Percentiles rank a stretch among this genome's conserved stretches.
These are phyloP conservation scores for Chaetomium strumarium DNA, from an alignment of 2,329 filamentous ascomycete species.

Conservation along the genomic window DNA sequence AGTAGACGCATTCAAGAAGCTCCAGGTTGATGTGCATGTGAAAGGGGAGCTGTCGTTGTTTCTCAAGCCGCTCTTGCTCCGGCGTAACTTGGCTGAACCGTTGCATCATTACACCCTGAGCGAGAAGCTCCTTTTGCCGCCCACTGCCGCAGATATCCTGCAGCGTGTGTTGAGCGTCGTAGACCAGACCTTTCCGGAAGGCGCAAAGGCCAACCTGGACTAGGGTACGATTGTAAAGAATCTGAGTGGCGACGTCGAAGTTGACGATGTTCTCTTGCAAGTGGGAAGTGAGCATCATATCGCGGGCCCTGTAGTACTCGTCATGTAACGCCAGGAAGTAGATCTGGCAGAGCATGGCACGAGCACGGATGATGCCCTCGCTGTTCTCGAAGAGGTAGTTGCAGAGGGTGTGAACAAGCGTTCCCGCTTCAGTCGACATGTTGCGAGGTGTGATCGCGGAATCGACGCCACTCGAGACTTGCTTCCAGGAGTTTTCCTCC, in stretches of 20 bases:
- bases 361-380: slow-evolving; percentile 90
- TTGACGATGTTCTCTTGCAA: slow-evolving; percentile 93
- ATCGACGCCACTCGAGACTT: slow-evolving; percentile 62
- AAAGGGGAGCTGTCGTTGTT: slow-evolving; percentile 96
- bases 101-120: slow-evolving; percentile 97
- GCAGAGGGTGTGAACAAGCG: slow-evolving; percentile 81
- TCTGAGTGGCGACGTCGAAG: slow-evolving; percentile 96
- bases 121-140: slow-evolving; percentile 93
- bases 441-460: slow-evolving; percentile 75
- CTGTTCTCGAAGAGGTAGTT: slow-evolving; percentile 92
- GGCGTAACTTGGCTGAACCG: slow-evolving; percentile 93
- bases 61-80: slow-evolving; percentile 94
- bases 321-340: slow-evolving; percentile 98
- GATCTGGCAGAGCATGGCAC: slow-evolving; percentile 97
- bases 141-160: slow-evolving; percentile 98
- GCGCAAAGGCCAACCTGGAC: slow-evolving; percentile 98
- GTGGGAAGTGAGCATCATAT: slow-evolving; percentile 99
- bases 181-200: slow-evolving; percentile 93
- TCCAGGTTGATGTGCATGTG: slow-evolving; percentile 99
- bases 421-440: slow-evolving; percentile 60
- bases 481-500: slow-evolving; percentile 90
- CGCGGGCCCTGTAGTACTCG: slow-evolving; percentile 94
- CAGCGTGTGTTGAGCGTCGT: slow-evolving; percentile 94
- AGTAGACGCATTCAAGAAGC: slow-evolving; percentile 94
- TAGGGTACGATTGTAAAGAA: slow-evolving; percentile 95